These are phyloP conservation scores for Trichoderma semiorbis DNA, from an alignment of 2,329 filamentous ascomycete genomes.

Conservation along the genomic window DNA sequence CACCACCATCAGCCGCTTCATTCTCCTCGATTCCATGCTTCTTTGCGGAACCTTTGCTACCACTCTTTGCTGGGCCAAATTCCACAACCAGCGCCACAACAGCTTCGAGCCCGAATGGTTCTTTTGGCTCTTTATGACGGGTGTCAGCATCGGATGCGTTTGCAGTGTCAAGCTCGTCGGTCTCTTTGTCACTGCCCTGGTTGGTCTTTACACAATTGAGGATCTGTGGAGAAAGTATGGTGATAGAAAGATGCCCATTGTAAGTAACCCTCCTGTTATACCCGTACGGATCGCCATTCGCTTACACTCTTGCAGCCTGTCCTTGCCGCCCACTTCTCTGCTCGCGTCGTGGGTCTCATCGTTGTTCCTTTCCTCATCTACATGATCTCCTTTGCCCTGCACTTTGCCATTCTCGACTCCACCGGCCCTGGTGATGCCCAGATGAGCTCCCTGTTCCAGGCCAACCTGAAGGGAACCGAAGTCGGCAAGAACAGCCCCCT, in stretches of 20 bases:
- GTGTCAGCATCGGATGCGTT: slow-evolving; percentile 93
- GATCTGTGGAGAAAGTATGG: slow-evolving; percentile 99
- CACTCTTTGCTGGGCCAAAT: slow-evolving; percentile 94
- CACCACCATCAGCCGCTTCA: slow-evolving; percentile 97
- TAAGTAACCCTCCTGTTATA: slow-evolving; percentile 37
- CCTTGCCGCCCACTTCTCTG: slow-evolving; percentile 73
- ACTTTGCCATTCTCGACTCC: slow-evolving; percentile 91
- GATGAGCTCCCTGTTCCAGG: slow-evolving; percentile 99
- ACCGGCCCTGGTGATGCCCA: slow-evolving; percentile 97
- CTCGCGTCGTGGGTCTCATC: slow-evolving; percentile 83
- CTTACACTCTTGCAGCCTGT: slow-evolving; percentile 39
- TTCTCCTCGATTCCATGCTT: slow-evolving; percentile 97
- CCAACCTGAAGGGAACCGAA: slow-evolving; percentile 88
- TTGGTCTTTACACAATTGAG: slow-evolving; percentile 92
- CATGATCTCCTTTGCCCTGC: slow-evolving; percentile 90
- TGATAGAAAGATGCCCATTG: slow-evolving; percentile 83
- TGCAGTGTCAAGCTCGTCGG: slow-evolving; percentile 99
- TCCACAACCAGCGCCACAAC: slow-evolving; percentile 81
- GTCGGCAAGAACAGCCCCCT: slow-evolving; percentile 93
- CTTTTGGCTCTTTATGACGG: slow-evolving; percentile 88
- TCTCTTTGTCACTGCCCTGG: slow-evolving; percentile 89
- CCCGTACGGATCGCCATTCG: background rate
- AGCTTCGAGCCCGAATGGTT: slow-evolving; percentile 93
- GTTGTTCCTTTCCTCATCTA: slow-evolving; percentile 87
- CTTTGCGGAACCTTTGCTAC: slow-evolving; percentile 98